phyloP scores from a whole-genome alignment of 1,139 yeast genomes.

The Geotrichum klebahnii region DNA sequence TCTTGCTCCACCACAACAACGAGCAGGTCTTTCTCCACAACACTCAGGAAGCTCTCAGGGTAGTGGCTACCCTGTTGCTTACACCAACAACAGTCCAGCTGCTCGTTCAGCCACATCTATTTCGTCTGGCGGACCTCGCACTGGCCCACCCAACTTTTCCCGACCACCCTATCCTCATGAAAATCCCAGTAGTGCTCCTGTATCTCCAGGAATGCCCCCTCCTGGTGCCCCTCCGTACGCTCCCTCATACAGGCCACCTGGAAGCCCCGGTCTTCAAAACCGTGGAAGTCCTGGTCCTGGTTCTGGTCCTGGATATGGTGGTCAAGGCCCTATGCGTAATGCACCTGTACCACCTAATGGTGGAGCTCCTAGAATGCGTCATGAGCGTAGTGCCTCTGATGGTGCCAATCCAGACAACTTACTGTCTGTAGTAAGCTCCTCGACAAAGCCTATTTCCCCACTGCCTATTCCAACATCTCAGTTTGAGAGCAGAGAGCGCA shows the following conservation, averaged over 20 bases:
- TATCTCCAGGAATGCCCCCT: neutral
- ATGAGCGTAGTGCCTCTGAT: slow-evolving; percentile 3
- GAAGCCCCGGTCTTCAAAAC: neutral
- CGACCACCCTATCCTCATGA: slow-evolving; percentile 12
- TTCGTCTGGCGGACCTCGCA: slow-evolving; percentile 13
- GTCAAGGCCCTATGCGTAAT: neutral
- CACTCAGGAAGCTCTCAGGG: neutral
- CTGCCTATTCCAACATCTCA: neutral
- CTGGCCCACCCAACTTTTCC: slow-evolving; percentile 11
- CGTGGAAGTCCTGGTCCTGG: slow-evolving; percentile 2
- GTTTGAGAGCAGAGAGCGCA: neutral
- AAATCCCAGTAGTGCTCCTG: neutral
- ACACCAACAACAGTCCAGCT: slow-evolving; percentile 12
- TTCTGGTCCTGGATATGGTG: neutral
- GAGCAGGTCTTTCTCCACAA: slow-evolving; percentile 7
- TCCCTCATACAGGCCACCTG: no score
- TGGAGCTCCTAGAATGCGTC: neutral
- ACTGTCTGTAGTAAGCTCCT: slow-evolving; percentile 1
- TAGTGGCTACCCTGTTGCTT: slow-evolving; percentile 6
- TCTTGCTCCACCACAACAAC: neutral
- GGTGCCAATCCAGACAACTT: slow-evolving; percentile 6
- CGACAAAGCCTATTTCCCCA: slow-evolving; percentile 4
- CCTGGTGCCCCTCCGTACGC: neutral
- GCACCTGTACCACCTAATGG: neutral
- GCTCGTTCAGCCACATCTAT: slow-evolving; percentile 12